phyloP scores from a whole-genome alignment of 305 asterid species.

The Solanum aculeatissimum region DNA sequence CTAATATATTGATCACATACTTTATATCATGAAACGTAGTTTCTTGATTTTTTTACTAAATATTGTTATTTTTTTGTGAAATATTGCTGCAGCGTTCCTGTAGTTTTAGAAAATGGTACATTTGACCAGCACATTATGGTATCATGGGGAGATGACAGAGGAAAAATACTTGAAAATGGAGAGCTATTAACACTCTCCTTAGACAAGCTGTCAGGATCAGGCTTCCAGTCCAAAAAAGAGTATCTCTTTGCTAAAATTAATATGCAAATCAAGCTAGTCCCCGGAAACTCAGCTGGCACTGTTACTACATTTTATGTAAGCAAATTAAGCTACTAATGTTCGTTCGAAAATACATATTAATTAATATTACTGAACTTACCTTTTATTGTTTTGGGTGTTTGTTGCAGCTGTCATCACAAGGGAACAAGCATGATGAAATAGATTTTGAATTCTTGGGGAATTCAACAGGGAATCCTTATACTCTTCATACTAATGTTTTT shows the following conservation, averaged over 20 bases:
- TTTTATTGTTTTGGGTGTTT: neutral
- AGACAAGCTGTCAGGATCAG: slow-evolving; percentile 38
- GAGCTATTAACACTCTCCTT: slow-evolving; percentile 48
- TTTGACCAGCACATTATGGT: slow-evolving; percentile 34
- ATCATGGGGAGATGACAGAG: slow-evolving; percentile 43
- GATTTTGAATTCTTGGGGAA: slow-evolving; percentile 64
- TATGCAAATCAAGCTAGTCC: slow-evolving; percentile 53
- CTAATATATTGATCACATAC: neutral
- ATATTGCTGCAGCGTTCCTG: neutral
- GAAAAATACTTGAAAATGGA: slow-evolving; percentile 27
- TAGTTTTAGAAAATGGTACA: slow-evolving; percentile 34
- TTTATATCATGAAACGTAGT: neutral
- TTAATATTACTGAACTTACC: too few relatives aligned
- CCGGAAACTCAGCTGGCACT: slow-evolving; percentile 59
- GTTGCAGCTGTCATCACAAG: slow-evolving; percentile 38
- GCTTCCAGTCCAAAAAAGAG: slow-evolving; percentile 50
- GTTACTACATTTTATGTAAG: slow-evolving; percentile 59
- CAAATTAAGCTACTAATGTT: neutral
- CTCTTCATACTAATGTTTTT: slow-evolving; percentile 51
- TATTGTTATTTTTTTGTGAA: neutral
- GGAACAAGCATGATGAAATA: slow-evolving; percentile 50
- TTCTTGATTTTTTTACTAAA: neutral
- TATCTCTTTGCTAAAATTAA: slow-evolving; percentile 37
- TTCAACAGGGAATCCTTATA: slow-evolving; percentile 49
- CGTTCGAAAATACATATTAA: too few relatives aligned